Conservation (phyloP, 345 rosid genomes). For the Eucalyptus curtisii region DNA sequence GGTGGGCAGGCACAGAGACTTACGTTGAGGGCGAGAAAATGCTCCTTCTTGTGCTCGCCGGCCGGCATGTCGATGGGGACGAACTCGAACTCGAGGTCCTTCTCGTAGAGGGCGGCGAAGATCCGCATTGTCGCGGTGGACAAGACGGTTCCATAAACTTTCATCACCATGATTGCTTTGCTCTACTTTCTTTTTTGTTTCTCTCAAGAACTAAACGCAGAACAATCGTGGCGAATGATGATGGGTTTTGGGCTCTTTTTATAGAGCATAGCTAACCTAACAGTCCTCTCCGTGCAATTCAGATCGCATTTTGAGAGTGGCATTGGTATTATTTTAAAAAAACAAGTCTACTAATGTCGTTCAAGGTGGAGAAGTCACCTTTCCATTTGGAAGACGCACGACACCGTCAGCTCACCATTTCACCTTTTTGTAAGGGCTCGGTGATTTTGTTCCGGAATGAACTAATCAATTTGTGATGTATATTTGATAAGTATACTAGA, state of each 20-base stretch:
- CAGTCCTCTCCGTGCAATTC: background rate
- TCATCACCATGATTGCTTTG: background rate
- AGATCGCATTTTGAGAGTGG: background rate
- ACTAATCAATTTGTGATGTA: background rate
- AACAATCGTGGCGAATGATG: background rate
- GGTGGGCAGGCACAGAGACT: background rate
- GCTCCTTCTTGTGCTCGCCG: constrained; percentile 16
- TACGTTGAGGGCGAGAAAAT: constrained; percentile 1
- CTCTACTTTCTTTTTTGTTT: background rate
- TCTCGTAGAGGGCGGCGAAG: constrained; percentile 10
- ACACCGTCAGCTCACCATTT: background rate
- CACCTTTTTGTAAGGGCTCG: fast-evolving
- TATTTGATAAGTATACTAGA: fast-evolving
- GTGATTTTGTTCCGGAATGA: background rate
- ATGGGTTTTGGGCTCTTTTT: background rate
- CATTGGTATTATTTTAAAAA: background rate
- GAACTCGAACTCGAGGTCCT: constrained; percentile 17
- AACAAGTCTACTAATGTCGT: background rate
- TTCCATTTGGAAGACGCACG: background rate
- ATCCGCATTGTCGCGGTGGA: constrained; percentile 12
- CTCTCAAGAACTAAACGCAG: background rate
- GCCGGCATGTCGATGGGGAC: constrained; percentile 2
- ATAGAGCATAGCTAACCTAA: background rate
- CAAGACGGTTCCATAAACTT: constrained; percentile 1
- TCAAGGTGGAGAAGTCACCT: background rate